These are phyloP conservation scores for Suillus bovinus DNA, from an alignment of 768 basidiomycete genomes.

Conservation along the genomic window DNA sequence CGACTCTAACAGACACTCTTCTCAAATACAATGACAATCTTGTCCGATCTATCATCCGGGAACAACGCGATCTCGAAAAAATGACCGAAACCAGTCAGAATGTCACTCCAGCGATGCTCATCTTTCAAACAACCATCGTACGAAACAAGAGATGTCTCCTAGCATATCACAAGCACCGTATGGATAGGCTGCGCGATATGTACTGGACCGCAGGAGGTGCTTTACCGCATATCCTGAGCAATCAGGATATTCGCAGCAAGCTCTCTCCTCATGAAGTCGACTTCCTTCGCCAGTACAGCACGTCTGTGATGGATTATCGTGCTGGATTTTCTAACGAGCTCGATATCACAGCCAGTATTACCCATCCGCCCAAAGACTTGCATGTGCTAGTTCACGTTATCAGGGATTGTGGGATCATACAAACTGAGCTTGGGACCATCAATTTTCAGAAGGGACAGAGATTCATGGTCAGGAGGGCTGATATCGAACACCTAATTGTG, in stretches of 20 bases:
- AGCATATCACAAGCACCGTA: slow-evolving; percentile 87
- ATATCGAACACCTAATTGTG: slow-evolving; percentile 92
- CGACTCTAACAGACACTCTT: slow-evolving; percentile 78
- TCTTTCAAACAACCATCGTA: slow-evolving; percentile 86
- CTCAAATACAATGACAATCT: slow-evolving; percentile 91
- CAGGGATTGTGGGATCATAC: slow-evolving; percentile 87
- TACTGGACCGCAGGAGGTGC: slow-evolving; percentile 92
- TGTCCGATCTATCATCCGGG: slow-evolving; percentile 83
- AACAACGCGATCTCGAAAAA: slow-evolving; percentile 86
- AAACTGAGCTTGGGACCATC: slow-evolving; percentile 88
- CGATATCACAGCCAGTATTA: slow-evolving; percentile 84
- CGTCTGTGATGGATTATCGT: slow-evolving; percentile 80
- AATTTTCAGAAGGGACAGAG: slow-evolving; percentile 89
- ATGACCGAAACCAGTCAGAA: slow-evolving; percentile 48
- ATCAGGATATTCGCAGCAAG: slow-evolving; percentile 66
- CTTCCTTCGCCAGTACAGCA: slow-evolving; percentile 80
- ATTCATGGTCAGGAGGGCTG: slow-evolving; percentile 83
- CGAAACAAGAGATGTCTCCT: slow-evolving; percentile 96
- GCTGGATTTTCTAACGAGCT: slow-evolving; percentile 83
- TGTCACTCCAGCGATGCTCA: slow-evolving; percentile 59
- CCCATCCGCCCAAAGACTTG: slow-evolving; percentile 83
- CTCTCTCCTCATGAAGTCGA: slow-evolving; percentile 83
- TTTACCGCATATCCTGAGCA: slow-evolving; percentile 75
- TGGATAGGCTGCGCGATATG: slow-evolving; percentile 80
- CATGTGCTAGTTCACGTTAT: slow-evolving; percentile 87